Conservation (phyloP, 2,329 filamentous ascomycete species). For the Ceratocystis variospora region DNA sequence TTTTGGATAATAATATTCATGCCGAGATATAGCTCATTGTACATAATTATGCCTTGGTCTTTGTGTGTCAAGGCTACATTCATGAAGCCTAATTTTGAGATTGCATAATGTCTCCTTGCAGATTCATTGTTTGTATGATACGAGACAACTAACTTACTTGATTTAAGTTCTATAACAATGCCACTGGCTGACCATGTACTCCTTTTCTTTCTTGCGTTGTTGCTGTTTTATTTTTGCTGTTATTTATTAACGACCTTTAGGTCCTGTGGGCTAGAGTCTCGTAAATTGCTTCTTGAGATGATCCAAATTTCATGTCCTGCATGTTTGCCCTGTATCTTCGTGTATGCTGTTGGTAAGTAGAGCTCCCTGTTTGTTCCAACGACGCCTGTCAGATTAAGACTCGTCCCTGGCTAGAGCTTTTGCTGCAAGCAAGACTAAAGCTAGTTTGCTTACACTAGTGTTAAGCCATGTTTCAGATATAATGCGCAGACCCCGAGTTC, state of each 20-base stretch:
- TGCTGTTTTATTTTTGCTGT: background rate
- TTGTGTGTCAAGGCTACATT: background rate
- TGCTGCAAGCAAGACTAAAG: no score
- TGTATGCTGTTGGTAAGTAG: background rate
- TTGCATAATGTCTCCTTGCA: slow-evolving; percentile 3
- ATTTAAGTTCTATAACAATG: background rate
- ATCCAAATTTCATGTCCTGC: background rate
- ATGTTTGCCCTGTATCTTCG: background rate
- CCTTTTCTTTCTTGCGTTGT: background rate
- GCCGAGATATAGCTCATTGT: background rate
- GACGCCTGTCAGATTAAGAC: background rate
- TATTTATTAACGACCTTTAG: no score
- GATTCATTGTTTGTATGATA: background rate
- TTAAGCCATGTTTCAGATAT: background rate
- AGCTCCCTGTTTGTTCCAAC: background rate
- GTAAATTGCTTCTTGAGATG: background rate
- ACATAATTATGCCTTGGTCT: background rate
- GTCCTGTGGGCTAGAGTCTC: background rate
- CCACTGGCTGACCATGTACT: background rate
- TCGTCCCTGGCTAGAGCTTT: no score
- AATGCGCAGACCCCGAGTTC: no score
- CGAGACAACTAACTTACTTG: background rate
- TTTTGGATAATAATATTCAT: background rate
- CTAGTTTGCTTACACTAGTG: background rate
- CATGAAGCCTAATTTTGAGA: background rate